These are phyloP conservation scores for Psilocybe tampanensis DNA, from an alignment of 768 basidiomycete species.

Conservation along the genomic window DNA sequence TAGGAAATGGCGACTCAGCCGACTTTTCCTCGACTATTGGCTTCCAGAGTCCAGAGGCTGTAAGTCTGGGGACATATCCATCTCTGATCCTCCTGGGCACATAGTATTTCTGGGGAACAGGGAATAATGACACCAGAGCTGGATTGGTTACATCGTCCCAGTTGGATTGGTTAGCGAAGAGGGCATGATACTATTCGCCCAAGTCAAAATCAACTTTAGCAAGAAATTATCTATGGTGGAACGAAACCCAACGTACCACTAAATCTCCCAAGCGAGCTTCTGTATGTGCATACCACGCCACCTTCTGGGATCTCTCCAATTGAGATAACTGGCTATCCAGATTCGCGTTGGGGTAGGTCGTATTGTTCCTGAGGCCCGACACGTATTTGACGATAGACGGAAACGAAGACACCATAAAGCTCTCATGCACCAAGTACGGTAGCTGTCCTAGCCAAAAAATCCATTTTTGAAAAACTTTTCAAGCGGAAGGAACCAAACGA, in stretches of 20 bases:
- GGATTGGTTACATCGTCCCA: slow-evolving; percentile 60
- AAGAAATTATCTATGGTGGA: background rate
- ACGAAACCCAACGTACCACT: slow-evolving; percentile 49
- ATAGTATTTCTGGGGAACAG: slow-evolving; percentile 75
- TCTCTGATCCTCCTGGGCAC: slow-evolving; percentile 65
- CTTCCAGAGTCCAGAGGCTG: slow-evolving; percentile 67
- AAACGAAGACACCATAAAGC: slow-evolving; percentile 50
- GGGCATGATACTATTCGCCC: slow-evolving; percentile 53
- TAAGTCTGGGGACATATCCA: slow-evolving; percentile 56
- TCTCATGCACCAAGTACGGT: slow-evolving; percentile 67
- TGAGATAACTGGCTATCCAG: slow-evolving; percentile 50
- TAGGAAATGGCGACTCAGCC: slow-evolving; percentile 45
- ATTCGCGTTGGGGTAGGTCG: slow-evolving; percentile 34
- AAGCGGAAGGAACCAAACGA: slow-evolving; percentile 18
- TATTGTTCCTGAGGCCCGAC: slow-evolving; percentile 42
- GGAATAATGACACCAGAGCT: slow-evolving; percentile 56
- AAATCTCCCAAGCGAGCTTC: slow-evolving; percentile 71
- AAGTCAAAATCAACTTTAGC: no score
- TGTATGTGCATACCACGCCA: slow-evolving; percentile 68
- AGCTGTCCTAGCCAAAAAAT: slow-evolving; percentile 57
- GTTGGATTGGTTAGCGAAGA: slow-evolving; percentile 66
- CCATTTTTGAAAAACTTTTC: background rate
- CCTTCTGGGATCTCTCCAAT: slow-evolving; percentile 52
- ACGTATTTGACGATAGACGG: slow-evolving; percentile 70
- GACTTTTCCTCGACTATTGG: slow-evolving; percentile 42